These are phyloP conservation scores for Globisporangium spinosum DNA, from an alignment of 352 stramenopile species.

Conservation along the genomic window DNA sequence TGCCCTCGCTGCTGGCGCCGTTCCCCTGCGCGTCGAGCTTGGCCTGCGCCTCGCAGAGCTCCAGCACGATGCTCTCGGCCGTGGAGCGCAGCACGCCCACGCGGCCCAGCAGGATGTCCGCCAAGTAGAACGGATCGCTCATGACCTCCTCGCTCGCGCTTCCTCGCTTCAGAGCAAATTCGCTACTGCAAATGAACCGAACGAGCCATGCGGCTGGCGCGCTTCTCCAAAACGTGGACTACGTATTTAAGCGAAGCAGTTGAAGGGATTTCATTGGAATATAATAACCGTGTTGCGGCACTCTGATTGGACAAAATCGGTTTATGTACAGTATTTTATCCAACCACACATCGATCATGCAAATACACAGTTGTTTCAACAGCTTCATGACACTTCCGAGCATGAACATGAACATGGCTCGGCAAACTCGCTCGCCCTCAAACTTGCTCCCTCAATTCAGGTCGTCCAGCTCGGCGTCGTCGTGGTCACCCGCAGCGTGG, in stretches of 20 bases:
- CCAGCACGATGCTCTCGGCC: constrained; percentile 81
- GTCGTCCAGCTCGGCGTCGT: constrained; percentile 21
- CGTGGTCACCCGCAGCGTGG: constrained; percentile 25
- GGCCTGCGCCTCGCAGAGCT: constrained; percentile 66
- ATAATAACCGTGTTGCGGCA: not conserved
- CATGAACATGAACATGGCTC: not conserved
- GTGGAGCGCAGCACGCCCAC: constrained; percentile 82
- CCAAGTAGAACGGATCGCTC: constrained; percentile 86
- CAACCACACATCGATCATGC: constrained; percentile 7
- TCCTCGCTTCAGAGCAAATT: not conserved
- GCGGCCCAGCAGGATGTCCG: constrained; percentile 78
- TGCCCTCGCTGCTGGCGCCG: not conserved
- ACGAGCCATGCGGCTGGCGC: not conserved
- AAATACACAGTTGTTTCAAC: not conserved
- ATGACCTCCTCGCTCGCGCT: constrained; percentile 27
- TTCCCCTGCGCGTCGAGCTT: constrained; percentile 48
- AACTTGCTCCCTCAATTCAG: constrained; percentile 8
- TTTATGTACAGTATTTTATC: constrained; percentile 12
- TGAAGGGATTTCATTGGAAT: not conserved
- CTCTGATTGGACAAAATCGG: constrained; percentile 28
- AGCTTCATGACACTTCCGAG: not conserved
- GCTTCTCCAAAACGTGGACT: not conserved
- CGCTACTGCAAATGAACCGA: not conserved
- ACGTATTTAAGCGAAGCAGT: not conserved
- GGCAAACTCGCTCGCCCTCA: not conserved